Evolutionary conservation across 768 basidiomycete genomes (phyloP), one percentile per base, ranked within the genome.

Genomic region (Suillus bovinus): DNA sequence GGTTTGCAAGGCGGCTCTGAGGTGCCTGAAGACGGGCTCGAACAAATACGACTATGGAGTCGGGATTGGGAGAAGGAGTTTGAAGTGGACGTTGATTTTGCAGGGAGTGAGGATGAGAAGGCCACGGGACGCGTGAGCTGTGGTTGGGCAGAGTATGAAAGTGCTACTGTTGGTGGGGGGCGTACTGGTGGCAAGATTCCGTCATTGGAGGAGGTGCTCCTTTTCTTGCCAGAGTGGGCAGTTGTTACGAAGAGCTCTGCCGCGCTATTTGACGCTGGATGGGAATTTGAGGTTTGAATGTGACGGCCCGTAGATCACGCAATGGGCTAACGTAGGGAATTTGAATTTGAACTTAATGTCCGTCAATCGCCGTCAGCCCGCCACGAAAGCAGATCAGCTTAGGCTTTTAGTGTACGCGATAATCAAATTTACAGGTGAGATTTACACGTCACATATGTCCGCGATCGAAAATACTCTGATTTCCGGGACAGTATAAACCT

Each of bases 81-180:
- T 59, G 77, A 74, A 34, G 84, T 87, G 39, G 78, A 82, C 61
- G 74, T 88, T 20, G 78, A 80, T 29, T 86, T 84, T 82, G 72
- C 78, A 39, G 63, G 64, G 17, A 59, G 27, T 60, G 61, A 60
- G 66, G 41, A 49, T 38, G 52, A 24, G 41, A 71, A 70, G 2
- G 67, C 67, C 1, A 61, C 67, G 31, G 89, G 86, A 33, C 78
- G 80, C 4, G 79, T 86, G 24, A 83, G 81, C 20, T 89, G 87
- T 63, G 82, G 84, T 60, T 90, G 87, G 85, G 82, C 80, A n/a
- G 89, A 91, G 68, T 86, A 86, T 66, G 82, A 84, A 72, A 83
- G 83, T 67, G 85, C 71, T 47, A 82, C 79, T 64, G 70, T 84
- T 14, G 85, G 84, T 46, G 76, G 80, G 63, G 78, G 79, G 20